phyloP scores from a whole-genome alignment of 1,284 basidiomycete genomes.

The Apiotrichum veenhuisii region DNA sequence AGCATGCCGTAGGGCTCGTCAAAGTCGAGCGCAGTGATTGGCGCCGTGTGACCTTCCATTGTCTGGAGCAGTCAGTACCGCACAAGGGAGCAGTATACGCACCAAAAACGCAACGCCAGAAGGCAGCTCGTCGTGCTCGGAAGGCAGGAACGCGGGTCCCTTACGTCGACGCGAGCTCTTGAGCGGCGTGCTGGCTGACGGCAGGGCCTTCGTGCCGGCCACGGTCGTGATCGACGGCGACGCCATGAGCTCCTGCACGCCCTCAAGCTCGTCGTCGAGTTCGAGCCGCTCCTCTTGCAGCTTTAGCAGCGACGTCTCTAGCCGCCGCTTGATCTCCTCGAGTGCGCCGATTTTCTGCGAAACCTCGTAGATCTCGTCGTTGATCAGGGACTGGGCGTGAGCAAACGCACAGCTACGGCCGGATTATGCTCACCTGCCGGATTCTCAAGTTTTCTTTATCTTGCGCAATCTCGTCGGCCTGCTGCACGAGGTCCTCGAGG shows the following conservation, averaged over 20 bases:
- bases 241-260: conserved; percentile 75
- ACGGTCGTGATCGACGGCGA: conserved; percentile 50
- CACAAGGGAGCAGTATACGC: conserved; percentile 26
- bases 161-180: conserved; percentile 35
- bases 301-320: conserved; percentile 78
- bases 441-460: conserved; percentile 89
- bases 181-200: conserved; percentile 19
- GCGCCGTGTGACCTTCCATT: conserved; percentile 70
- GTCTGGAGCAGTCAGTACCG: conserved; percentile 55
- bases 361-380: conserved; percentile 80
- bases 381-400: conserved; percentile 63
- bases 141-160: conserved; percentile 93
- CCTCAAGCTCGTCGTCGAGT: conserved; percentile 87
- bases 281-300: conserved; percentile 94
- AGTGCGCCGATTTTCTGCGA: conserved; percentile 81
- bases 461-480: conserved; percentile 74
- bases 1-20: conserved; percentile 94
- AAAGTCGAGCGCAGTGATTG: conserved; percentile 87
- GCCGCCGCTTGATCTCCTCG: conserved; percentile 71
- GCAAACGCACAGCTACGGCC: not conserved
- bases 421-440: conserved; percentile 71
- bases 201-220: conserved; percentile 40
- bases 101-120: conserved; percentile 96
- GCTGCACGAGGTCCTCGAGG: conserved; percentile 72
- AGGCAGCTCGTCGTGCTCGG: conserved; percentile 94